Evolutionary conservation across 78 protist genomes (phyloP).

Genomic region (Planoprotostelium fungivorum): DNA sequence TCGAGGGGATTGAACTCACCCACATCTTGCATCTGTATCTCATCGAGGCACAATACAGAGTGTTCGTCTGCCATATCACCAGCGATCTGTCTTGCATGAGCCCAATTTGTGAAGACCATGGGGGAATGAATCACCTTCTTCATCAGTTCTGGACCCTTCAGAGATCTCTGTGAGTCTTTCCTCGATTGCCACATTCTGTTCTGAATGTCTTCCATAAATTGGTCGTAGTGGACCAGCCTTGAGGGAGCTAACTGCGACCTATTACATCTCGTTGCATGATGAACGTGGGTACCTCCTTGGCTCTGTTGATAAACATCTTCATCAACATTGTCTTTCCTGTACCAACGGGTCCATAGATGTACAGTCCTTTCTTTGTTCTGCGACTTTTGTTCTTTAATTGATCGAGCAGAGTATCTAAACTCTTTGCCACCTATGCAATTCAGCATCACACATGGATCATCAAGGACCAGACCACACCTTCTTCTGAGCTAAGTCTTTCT

Average conservation of each 20-base stretch:
- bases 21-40: not conserved
- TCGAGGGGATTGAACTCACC: not conserved
- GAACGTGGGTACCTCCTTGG: not conserved
- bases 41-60: not conserved
- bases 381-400: not conserved
- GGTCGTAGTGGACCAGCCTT: not conserved
- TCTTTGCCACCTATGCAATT: not conserved
- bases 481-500: not conserved
- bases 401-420: not conserved
- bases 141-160: not conserved
- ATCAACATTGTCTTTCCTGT: not conserved
- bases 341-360: not conserved
- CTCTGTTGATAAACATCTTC: not conserved
- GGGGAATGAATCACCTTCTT: not conserved
- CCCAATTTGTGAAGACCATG: not conserved
- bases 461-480: not conserved
- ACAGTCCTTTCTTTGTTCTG: not conserved
- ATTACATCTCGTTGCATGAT: not conserved
- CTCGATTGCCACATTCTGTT: not conserved
- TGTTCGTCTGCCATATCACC: not conserved
- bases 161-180: not conserved
- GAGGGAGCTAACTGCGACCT: not conserved
- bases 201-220: not conserved
- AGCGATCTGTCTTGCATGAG: not conserved
- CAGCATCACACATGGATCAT: not conserved